Evolutionary conservation across 2,329 filamentous ascomycete species (phyloP), one percentile per base, ranked within the genome.

Genomic region (Neofusicoccum ribis): DNA sequence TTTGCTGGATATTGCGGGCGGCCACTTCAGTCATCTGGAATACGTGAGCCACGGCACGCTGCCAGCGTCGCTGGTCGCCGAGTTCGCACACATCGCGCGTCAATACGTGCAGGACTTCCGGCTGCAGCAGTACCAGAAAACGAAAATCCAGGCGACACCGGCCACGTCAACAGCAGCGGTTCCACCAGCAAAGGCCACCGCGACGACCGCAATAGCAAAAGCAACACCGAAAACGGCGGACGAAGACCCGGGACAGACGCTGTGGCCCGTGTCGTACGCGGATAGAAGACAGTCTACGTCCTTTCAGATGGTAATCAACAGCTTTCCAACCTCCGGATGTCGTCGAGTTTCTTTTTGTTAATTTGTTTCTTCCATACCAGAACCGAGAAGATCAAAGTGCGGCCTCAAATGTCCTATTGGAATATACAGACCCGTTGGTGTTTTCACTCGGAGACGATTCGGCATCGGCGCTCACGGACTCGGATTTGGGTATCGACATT

Each of bases 1-100:
- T 2, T 70, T 80, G 0, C 71, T 82, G 9, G 80, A 81, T 51
- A 74, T 81, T 65, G 78, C 71, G 4, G 77, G 75, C 7, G 80
- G 78, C 1, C 78, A 82, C 66, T 82, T 82, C 50, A 79, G 76
- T 54, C 71, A 77, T 7, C 69, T 82, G 7, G 81, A 82, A 66
- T 78, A 75, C 60, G 74, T 74, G 9, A 79, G 78, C 15, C 72
- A 70, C 1, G 76, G 78, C 0, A 70, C 72, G 3, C 67, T 82
- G 0, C 79, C 77, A 0, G 73, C 72, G 0, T 79, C 77, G 1
- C 68, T 80, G 4, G 73, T 77, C 2, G 52, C 39, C 6, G 39
- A 44, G 17, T 58, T 58, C 7, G 52, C 52, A 0, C 73, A 80
- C 65, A 80, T 82, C 52, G 80, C 80, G 0, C 71, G 79, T 1